Conservation (phyloP, 2,329 filamentous ascomycete species). For the Penicillium sp. region DNA sequence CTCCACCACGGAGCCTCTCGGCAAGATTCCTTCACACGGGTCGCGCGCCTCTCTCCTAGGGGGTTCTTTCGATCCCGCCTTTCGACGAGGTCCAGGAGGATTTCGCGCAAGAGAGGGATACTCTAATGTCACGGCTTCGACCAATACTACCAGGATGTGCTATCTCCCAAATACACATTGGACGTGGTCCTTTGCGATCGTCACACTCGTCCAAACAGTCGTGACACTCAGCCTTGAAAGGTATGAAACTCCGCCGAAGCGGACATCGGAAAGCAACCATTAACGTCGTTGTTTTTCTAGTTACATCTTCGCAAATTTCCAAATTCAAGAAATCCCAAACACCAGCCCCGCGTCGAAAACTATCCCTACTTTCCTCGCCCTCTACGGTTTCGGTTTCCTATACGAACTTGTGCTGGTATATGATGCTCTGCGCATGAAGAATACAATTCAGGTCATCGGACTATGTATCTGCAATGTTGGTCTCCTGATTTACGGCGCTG, state of each 20-base stretch:
- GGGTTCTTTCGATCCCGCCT: slow-evolving; percentile 53
- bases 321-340: slow-evolving; percentile 51
- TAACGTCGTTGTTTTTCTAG: slow-evolving; percentile 45
- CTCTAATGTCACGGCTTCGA: slow-evolving; percentile 38
- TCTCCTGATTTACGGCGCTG: slow-evolving; percentile 85
- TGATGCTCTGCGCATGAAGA: slow-evolving; percentile 90
- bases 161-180: slow-evolving; percentile 76
- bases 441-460: slow-evolving; percentile 97
- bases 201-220: slow-evolving; percentile 71
- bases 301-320: slow-evolving; percentile 87
- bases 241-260: slow-evolving; percentile 54
- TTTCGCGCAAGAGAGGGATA: slow-evolving; percentile 55
- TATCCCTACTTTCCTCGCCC: slow-evolving; percentile 90
- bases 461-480: slow-evolving; percentile 90
- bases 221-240: slow-evolving; percentile 81
- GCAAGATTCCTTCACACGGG: slow-evolving; percentile 58
- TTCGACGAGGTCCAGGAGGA: slow-evolving; percentile 47
- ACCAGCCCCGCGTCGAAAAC: slow-evolving; percentile 52
- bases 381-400: slow-evolving; percentile 96
- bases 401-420: slow-evolving; percentile 88
- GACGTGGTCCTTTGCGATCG: slow-evolving; percentile 80
- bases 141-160: slow-evolving; percentile 54
- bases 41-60: slow-evolving; percentile 59
- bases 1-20: slow-evolving; percentile 43
- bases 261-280: not conserved